Base-by-base conservation (phyloP, 345 rosid species). In the Xanthoceras sorbifolium region DNA sequence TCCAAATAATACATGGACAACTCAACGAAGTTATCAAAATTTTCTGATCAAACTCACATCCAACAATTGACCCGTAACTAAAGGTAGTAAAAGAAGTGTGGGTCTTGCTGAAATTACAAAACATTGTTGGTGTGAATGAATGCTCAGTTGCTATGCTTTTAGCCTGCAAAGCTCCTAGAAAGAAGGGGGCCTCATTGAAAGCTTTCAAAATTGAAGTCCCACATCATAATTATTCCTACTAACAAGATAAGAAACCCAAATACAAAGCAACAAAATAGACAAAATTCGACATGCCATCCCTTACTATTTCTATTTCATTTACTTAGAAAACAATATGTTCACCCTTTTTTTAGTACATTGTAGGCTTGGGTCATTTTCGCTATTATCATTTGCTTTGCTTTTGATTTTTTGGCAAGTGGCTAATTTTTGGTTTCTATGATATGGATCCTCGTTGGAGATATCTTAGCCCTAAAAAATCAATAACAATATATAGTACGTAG, bases 391-490 rank as follows among this genome's bases (percentile, higher is more conserved):
- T 48, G n/a, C n/a, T n/a, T n/a, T n/a, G n/a, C 7, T 23, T 42
- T 67, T 9, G 5, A 28, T 25, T 28, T 38, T 46, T 15, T 14
- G 44, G 67, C 46, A 34, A 73, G 23, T 40, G 40, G 11, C 23
- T 66, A 23, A 52, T 1, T n/a, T 18, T 31, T 76, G 28, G 40
- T 15, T 40, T 40, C 20, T 15, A 42, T 11, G 1, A 6, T 29
- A 48, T 28, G 67, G 25, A 64, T 73, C 69, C 69, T 73, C 29
- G 69, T 73, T 73, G 77, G 61, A 71, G 75, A 71, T 55, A 9
- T 36, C 65, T 32, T 22, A 54, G 65, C 75, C 75, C 14, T 44
- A n/a, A 18, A 46, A 48, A 22, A 31, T 26, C 9, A 1, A 15
- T 62, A 12, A 12, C 38, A 17, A 17, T 17, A 12, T 48, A 42